Evolutionary conservation across 495 filamentous ascomycete species (phyloP), one percentile per base, ranked within the genome.

Genomic region (Penicillium bovifimosum): DNA sequence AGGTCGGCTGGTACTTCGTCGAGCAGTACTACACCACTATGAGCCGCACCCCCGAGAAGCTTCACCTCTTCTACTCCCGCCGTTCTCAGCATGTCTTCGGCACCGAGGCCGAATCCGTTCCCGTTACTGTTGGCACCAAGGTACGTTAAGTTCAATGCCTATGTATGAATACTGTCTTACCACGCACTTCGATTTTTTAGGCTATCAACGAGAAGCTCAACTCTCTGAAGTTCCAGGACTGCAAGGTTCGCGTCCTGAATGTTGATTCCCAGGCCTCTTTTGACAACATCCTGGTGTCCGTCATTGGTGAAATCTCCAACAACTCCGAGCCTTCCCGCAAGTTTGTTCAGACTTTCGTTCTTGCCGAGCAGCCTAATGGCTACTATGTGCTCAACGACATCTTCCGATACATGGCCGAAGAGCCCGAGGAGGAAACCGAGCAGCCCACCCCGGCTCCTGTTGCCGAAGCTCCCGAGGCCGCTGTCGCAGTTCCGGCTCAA

Each of bases 331-430:
- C 90, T 17, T 88, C 90, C 54, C 90, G 87, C 76, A 96, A 96
- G 69, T 98, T 97, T 60, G 83, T 88, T 10, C 93, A 98, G 77
- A 96, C 93, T n/a, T 98, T 98, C 59, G 90, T 98, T 44, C 84
- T 98, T 47, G 95, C 93, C 9, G 83, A 92, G 68, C 93, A 98
- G 74, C 89, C 89, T 26, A 96, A 92, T 39, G 93, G 93, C 44
- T 98, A 97, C 75, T 98, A 95, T 59, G 93, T 98, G 3, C 81
- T 97, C 53, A 98, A 98, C 65, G 93, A 98, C 55, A 96, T 98
- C 67, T 90, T 98, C 74, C 80, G 93, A 39, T 97, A 91, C 71
- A 81, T 98, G 52, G 80, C 84, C 26, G 86, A 90, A 36, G 86
- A 88, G 50, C 34, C 26, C 14, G 83, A 86, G 32, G 92, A 95